Evolutionary conservation across 179 eudicot genomes (phyloP).

Genomic region (Nepenthes alata): DNA sequence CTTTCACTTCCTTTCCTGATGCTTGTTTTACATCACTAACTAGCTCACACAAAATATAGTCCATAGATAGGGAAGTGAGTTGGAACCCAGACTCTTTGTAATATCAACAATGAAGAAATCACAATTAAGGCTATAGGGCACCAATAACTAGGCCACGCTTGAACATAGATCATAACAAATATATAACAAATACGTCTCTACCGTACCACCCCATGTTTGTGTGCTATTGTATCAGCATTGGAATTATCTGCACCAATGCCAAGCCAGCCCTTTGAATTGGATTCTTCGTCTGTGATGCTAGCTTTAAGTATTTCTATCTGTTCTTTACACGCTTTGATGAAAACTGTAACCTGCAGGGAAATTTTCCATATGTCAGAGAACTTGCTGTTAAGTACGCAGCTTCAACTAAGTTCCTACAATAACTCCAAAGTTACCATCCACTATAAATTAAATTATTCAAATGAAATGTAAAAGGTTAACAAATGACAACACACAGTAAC

Average conservation of each 20-base stretch:
- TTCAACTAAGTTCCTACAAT: not conserved
- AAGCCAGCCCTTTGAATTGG: conserved; percentile 80
- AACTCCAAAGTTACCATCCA: not conserved
- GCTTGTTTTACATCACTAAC: too few species aligned
- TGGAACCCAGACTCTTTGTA: too few species aligned
- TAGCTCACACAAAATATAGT: too few species aligned
- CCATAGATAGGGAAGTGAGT: too few species aligned
- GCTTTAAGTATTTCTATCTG: conserved; percentile 75
- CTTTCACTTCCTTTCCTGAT: too few species aligned
- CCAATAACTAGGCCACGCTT: not conserved
- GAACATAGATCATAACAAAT: not conserved
- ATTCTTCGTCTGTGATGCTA: conserved; percentile 61
- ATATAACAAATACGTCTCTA: not conserved
- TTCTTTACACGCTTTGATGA: conserved; percentile 82
- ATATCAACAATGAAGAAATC: too few species aligned
- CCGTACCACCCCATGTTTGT: conserved; percentile 93
- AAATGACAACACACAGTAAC: too few species aligned
- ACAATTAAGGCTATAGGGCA: not conserved
- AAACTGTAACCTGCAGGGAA: conserved; percentile 59
- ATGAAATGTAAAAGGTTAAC: too few species aligned
- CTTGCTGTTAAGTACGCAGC: not conserved
- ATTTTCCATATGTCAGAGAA: conserved; percentile 6
- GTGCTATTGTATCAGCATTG: conserved; percentile 88
- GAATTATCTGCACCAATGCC: conserved; percentile 40
- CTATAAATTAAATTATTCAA: too few species aligned